phyloP scores from a whole-genome alignment of 192 early-diverging fungal species.

The Coemansia sp. region DNA sequence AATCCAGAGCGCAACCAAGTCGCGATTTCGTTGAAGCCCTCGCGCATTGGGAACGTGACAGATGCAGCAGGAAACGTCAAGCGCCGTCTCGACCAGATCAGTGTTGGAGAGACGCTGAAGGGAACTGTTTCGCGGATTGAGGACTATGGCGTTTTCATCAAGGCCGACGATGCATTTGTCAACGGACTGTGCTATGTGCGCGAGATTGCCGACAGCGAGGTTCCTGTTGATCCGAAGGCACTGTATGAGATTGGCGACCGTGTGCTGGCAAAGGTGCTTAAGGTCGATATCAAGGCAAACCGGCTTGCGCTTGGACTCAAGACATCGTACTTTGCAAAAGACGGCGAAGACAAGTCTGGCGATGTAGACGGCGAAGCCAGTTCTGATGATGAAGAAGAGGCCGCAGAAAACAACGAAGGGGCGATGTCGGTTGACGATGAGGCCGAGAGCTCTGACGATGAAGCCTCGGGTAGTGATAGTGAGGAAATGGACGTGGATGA shows the following conservation, averaged over 20 bases:
- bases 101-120: conserved; percentile 73
- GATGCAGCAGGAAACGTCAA: conserved; percentile 24
- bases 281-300: conserved; percentile 69
- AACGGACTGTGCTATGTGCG: conserved; percentile 84
- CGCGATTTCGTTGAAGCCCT: conserved; percentile 73
- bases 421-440: conserved; percentile 14
- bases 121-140: conserved; percentile 75
- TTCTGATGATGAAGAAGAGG: conserved; percentile 3
- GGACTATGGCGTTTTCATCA: conserved; percentile 80
- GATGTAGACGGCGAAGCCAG: conserved; percentile 34
- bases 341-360: conserved; percentile 50
- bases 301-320: conserved; percentile 78
- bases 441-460: conserved; percentile 20
- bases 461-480: not conserved
- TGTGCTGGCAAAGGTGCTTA: conserved; percentile 78
- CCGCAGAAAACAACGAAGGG: not conserved
- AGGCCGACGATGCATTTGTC: conserved; percentile 70
- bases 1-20: conserved; percentile 61
- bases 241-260: conserved; percentile 83
- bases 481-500: conserved; percentile 23
- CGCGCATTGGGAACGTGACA: conserved; percentile 39
- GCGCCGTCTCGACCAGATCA: conserved; percentile 62
- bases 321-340: conserved; percentile 76
- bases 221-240: conserved; percentile 62
- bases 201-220: conserved; percentile 81